Evolutionary conservation across 805 yeast species (phyloP), one percentile per base, ranked within the genome.

Genomic region (Yamadazyma scolyti): DNA sequence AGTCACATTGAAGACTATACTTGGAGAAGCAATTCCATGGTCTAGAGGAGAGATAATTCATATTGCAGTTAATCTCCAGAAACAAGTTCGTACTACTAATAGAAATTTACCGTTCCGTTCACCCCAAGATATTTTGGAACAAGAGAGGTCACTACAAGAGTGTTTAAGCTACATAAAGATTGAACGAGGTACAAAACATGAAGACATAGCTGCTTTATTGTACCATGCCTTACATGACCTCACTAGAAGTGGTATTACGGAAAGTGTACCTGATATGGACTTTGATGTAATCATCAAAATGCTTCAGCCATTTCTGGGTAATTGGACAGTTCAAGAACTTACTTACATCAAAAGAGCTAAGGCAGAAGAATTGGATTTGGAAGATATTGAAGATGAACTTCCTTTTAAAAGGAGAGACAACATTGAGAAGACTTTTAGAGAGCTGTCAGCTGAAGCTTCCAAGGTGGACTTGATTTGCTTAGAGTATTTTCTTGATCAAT

Each of bases 251-350:
- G 38, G 42, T 1, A 28, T 44, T 13, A 23, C 30, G 10, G 42
- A 44, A 22, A 37, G 33, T 14, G 30, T 47, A 12, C 44, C 49
- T 6, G 34, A 33, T 18, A 37, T 27, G 16, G 9, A 30, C 3
- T 25, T 37, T 10, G 40, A 43, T 13, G 48, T 41, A 11, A 29
- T 44, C 4, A 24, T 19, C 10, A n/a, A n/a, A 8, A 9, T 16
- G n/a, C 9, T 22, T 19, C 9, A 9, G 9, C 7, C 9, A 8
- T 8, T 8, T 7, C 7, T 8, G 9, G 9, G 7, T 7, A 14
- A n/a, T 9, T 27, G 36, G 36, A 20, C 33, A 9, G 22, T 25
- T 9, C 11, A 21, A 5, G 34, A 37, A 21, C 5, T 23, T 10
- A 21, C 13, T 7, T 34, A 31, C 30, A 10, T 41, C 27, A 5